phyloP scores from a whole-genome alignment of 768 basidiomycete genomes.

The Xanthoconium purpureum region DNA sequence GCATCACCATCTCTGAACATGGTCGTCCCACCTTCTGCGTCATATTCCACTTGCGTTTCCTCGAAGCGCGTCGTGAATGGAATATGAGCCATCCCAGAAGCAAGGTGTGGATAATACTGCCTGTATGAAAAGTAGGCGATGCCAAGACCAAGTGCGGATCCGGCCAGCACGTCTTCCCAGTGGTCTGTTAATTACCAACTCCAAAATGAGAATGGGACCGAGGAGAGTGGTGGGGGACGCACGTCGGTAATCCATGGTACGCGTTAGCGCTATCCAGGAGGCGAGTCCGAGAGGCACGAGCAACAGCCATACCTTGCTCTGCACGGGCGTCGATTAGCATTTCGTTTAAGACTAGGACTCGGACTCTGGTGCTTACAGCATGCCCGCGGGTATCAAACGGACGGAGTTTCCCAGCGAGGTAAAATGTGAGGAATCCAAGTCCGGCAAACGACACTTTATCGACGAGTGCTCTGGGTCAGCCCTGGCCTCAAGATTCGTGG shows the following conservation, averaged over 20 bases:
- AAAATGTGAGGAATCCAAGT: slow-evolving; percentile 84
- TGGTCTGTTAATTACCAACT: slow-evolving; percentile 55
- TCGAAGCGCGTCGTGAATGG: slow-evolving; percentile 70
- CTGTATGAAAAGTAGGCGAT: slow-evolving; percentile 76
- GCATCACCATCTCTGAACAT: slow-evolving; percentile 11
- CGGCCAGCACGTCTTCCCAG: slow-evolving; percentile 86
- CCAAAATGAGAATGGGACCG: background rate
- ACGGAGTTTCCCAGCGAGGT: slow-evolving; percentile 87
- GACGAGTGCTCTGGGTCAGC: background rate
- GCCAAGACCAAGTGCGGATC: slow-evolving; percentile 68
- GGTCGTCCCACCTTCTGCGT: background rate
- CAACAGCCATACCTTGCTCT: slow-evolving; percentile 81
- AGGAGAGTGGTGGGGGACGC: slow-evolving; percentile 25
- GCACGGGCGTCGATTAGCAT: background rate
- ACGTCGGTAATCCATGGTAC: slow-evolving; percentile 95
- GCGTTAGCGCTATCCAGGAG: slow-evolving; percentile 68
- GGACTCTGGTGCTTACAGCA: slow-evolving; percentile 39
- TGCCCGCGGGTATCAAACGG: slow-evolving; percentile 81
- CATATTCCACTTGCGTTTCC: background rate
- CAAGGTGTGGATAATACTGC: slow-evolving; percentile 73
- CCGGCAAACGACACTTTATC: slow-evolving; percentile 83
- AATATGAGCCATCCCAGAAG: slow-evolving; percentile 52
- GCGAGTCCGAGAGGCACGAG: slow-evolving; percentile 74
- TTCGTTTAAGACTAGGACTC: background rate
- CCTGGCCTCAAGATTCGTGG: background rate